A percentile compares a stretch with the other conserved stretches of the same genome.
These are phyloP conservation scores for Triticum aestivum DNA, from an alignment of 176 grass and related monocot genomes.

Conservation along the genomic window IWGSC_CS_RefSeq_v2.1 NC_057813.1:258409605-258410104, in stretches of 20 bases:
- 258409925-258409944: constrained; percentile 56
- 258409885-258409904: constrained; percentile 71
- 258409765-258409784: constrained; percentile 30
- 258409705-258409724: constrained; percentile 33
- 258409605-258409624: constrained; percentile 26
- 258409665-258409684: constrained; percentile 10
- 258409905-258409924: constrained; percentile 59
- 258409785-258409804: not conserved
- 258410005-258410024: not conserved
- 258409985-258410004: not conserved
- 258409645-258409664: constrained; percentile 3
- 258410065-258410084: constrained; percentile 33
- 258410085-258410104: constrained; percentile 43
- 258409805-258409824: constrained; percentile 41
- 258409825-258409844: constrained; percentile 54
- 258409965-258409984: not conserved
- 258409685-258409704: constrained; percentile 22
- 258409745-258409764: constrained; percentile 47
- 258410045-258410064: constrained; percentile 56
- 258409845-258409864: constrained; percentile 63
- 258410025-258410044: constrained; percentile 34
- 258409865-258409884: constrained; percentile 41
- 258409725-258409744: constrained; percentile 31
- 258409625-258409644: not conserved
- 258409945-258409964: not conserved